Conservation (phyloP, 169 alveolate genomes). For the Plasmodium vivax region DNA sequence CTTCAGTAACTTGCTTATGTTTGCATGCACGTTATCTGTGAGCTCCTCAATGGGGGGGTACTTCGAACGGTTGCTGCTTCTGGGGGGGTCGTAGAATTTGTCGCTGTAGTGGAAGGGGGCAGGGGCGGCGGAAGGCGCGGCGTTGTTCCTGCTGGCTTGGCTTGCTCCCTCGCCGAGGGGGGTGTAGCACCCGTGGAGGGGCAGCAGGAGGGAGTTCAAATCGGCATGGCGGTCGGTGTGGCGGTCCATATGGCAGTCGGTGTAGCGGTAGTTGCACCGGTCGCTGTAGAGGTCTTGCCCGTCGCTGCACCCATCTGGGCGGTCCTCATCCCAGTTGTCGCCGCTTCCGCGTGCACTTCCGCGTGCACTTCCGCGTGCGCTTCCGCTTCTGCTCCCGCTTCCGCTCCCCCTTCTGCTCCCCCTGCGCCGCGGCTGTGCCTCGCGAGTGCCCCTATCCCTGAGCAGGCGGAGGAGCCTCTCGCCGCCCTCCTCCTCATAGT, state of each 20-base stretch:
- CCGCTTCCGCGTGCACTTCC: background rate
- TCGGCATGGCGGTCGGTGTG: background rate
- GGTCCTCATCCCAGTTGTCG: background rate
- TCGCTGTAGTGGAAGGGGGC: background rate
- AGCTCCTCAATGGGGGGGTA: background rate
- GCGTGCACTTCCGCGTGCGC: too few relatives aligned
- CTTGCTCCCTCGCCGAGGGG: background rate
- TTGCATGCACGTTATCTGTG: constrained; percentile 28
- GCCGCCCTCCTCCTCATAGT: background rate
- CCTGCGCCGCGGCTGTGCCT: background rate
- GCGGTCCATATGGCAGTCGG: too few relatives aligned
- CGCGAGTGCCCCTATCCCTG: background rate
- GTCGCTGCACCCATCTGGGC: background rate
- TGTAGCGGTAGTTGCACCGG: too few relatives aligned
- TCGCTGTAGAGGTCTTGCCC: too few relatives aligned
- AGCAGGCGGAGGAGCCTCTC: background rate
- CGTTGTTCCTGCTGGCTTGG: background rate
- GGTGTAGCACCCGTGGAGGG: background rate
- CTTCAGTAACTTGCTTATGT: constrained; percentile 32
- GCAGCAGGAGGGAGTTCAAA: background rate
- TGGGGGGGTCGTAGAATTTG: background rate
- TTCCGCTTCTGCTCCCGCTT: background rate
- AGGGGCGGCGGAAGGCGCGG: background rate
- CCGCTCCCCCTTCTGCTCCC: too few relatives aligned
- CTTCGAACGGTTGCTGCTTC: background rate